Evolutionary conservation across 768 basidiomycete genomes (phyloP), one percentile per base, ranked within the genome.

Genomic region (Mycena latifolia): DNA sequence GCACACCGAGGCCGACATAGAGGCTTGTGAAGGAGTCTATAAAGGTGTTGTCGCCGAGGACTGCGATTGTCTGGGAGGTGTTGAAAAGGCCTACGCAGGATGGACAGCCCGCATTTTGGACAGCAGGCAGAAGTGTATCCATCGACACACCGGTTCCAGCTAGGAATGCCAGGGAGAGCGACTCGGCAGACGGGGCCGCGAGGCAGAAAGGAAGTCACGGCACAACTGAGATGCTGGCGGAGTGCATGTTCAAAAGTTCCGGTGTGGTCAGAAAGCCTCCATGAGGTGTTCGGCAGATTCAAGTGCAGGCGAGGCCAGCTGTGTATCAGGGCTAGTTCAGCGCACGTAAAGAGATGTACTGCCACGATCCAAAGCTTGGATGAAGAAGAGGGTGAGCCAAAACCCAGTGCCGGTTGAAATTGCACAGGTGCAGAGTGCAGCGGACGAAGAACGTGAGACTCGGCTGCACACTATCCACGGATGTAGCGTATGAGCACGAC

Each of bases 1-100:
- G n/a, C n/a, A n/a, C 24, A 67, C 65, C 65, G 1, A 67, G 60
- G 0, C 55, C 55, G 35, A 67, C 62, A 15, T 60, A 67, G 31
- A 67, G 48, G 17, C 55, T 62, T 0, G 65, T 67, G 25, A 67
- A 57, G 2, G 28, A 17, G 18, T 20, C 5, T n/a, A 62, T 56
- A 55, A 67, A 67, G 48, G 45, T 24, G 15, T 67, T 60, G 33
- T 43, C 51, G 14, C 60, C 59, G 10, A 15, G 9, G 15, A 67
- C 20, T 14, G 65, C 59, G 14, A 67, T 22, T 14, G 39, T 5
- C 51, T 67, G 65, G 60, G 62, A 58, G 20, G 55, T 45, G 12
- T 43, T 61, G 11, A 67, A 55, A 22, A 67, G 66, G 22, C 48
- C 50, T 4, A 67, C 61, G 17, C 66, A 67, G 7, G 66, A 58